phyloP scores from a whole-genome alignment of 441 rosid species.

The Omphalea diandra region DNA sequence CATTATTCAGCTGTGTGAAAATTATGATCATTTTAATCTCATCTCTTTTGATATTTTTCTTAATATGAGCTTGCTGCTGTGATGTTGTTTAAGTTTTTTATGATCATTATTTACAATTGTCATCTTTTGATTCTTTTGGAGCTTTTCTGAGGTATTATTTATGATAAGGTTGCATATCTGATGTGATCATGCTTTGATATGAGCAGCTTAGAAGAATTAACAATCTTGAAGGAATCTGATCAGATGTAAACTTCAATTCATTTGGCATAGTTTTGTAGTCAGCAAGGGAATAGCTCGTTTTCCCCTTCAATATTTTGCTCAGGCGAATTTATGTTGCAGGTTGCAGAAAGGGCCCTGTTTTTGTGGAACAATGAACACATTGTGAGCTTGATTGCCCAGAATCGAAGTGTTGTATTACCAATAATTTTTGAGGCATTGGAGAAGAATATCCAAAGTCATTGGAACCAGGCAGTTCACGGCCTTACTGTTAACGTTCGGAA shows the following conservation, averaged over 20 bases:
- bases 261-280: constrained; percentile 12
- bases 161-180: neutral
- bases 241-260: neutral
- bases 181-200: neutral
- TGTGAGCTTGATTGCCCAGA: constrained; percentile 76
- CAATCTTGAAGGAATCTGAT: neutral
- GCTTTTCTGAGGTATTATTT: neutral
- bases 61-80: neutral
- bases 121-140: neutral
- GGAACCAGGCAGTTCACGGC: constrained; percentile 95
- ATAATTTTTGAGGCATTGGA: constrained; percentile 76
- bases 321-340: constrained; percentile 45
- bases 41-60: neutral
- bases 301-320: constrained; percentile 14
- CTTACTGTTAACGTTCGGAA: constrained; percentile 70
- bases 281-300: neutral
- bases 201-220: neutral
- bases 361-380: constrained; percentile 95
- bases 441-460: constrained; percentile 69
- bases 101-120: too few species aligned
- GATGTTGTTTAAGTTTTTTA: neutral
- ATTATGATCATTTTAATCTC: neutral
- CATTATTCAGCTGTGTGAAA: neutral
- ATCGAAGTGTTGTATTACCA: constrained; percentile 60
- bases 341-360: constrained; percentile 89